Base-by-base conservation (phyloP, 1,284 basidiomycete genomes). In the Peniophora sp. region DNA sequence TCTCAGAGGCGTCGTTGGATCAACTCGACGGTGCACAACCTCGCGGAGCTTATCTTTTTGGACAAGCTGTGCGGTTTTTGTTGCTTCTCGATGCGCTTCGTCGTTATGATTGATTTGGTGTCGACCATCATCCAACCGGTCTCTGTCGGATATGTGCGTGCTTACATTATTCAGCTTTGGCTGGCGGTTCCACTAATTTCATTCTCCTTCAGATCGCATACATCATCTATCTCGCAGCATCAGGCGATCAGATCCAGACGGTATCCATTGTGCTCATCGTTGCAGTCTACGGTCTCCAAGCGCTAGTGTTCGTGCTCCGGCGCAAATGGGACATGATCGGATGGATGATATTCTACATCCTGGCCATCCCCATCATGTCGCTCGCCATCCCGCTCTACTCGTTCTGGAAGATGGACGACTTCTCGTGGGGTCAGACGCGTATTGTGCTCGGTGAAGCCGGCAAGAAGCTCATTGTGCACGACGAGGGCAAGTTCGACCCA, bases 401-500 rank as follows among this genome's bases (percentile, higher is more conserved):
- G 1, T 98, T 98, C 85, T 99, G 95, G 96, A 84, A 79, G 59
- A 98, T 98, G 95, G 96, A 98, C 69, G 93, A 97, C 70, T 98
- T 98, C 81, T 95, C 92, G 3, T 97, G 93, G 97, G 97, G 97
- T 81, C 79, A 81, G 46, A 97, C 94, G 18, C 90, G 91, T 82
- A 68, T 95, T 55, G 95, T 99, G 32, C 73, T 97, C 58, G 96
- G 95, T 59, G 96, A 99, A 69, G 80, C 85, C 52, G 96, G 95
- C 24, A 95, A 96, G 78, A 95, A 93, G 71, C 74, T 97, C 58
- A 85, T 98, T 56, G 84, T 98, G 50, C 96, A 97, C 67, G 94
- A 98, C 60, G 95, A 98, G 67, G 96, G 95, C 65, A 94, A 92
- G 68, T 99, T 97, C 53, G 94, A 97, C 69, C 89, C 93, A 18